phyloP scores from a whole-genome alignment of 352 stramenopile species.

The Pseudoperonospora humuli region DNA sequence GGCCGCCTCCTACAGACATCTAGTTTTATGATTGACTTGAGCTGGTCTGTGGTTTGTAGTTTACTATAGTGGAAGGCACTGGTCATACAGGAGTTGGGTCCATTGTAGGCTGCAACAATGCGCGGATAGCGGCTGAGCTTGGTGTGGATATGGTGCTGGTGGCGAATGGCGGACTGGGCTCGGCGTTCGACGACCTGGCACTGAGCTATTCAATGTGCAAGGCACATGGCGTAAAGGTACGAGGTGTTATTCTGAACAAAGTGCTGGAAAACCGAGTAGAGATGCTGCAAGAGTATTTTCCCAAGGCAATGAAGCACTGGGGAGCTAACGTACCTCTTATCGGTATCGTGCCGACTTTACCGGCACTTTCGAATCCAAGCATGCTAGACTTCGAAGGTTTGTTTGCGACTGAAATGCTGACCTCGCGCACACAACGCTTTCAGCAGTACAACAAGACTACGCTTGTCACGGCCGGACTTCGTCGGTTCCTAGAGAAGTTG shows the following conservation, averaged over 20 bases:
- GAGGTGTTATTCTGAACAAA: conserved; percentile 96
- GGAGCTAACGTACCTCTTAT: conserved; percentile 56
- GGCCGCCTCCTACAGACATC: too few species aligned
- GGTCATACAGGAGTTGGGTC: conserved; percentile 94
- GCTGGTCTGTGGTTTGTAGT: conserved; percentile 27
- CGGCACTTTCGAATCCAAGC: conserved; percentile 63
- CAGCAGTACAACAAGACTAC: conserved; percentile 70
- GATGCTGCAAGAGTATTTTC: conserved; percentile 85
- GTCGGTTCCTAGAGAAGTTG: conserved; percentile 78
- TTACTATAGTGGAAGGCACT: conserved; percentile 77
- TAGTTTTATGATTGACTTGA: conserved; percentile 1
- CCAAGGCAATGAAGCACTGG: conserved; percentile 76
- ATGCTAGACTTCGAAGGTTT: conserved; percentile 88
- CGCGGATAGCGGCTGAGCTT: conserved; percentile 87
- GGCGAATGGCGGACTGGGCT: conserved; percentile 93
- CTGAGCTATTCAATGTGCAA: conserved; percentile 92
- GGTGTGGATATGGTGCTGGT: conserved; percentile 93
- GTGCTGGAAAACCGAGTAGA: conserved; percentile 74
- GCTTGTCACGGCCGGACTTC: conserved; percentile 81
- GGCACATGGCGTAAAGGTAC: conserved; percentile 88
- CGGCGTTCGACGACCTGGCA: conserved; percentile 89
- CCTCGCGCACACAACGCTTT: conserved; percentile 43
- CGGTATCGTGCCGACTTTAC: conserved; percentile 77
- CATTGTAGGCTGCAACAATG: conserved; percentile 95
- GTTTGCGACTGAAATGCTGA: conserved; percentile 68